These are phyloP conservation scores for Aspergillus tamarii DNA, from an alignment of 2,329 filamentous ascomycete genomes.

Conservation along the genomic window DNA sequence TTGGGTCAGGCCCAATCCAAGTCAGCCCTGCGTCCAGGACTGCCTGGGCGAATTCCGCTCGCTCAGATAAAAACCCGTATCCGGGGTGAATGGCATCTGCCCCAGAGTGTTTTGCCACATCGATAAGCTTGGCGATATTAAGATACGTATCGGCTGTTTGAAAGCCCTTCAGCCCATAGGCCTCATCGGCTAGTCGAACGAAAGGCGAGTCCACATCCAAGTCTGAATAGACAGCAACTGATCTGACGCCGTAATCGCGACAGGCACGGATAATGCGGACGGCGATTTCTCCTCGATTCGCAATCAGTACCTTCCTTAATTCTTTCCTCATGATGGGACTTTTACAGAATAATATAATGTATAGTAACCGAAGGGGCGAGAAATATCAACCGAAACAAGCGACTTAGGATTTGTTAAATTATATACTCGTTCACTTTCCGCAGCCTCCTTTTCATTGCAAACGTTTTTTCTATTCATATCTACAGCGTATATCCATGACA, in stretches of 20 bases:
- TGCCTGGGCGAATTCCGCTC: background rate
- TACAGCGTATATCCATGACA: background rate
- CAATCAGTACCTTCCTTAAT: background rate
- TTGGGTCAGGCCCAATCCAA: background rate
- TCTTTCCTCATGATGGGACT: background rate
- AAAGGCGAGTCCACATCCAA: background rate
- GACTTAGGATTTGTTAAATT: background rate
- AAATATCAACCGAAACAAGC: too few species aligned
- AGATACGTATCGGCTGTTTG: background rate
- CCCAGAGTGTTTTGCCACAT: background rate
- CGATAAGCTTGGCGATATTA: background rate
- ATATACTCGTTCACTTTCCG: background rate
- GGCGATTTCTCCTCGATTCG: background rate
- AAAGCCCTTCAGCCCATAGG: background rate
- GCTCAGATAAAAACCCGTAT: background rate
- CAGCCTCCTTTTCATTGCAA: background rate
- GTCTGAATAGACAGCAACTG: background rate
- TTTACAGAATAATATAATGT: accelerated
- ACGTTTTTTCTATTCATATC: background rate
- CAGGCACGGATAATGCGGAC: background rate
- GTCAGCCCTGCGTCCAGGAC: background rate
- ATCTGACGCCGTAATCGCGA: background rate
- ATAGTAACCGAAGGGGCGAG: background rate
- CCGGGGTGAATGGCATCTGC: background rate
- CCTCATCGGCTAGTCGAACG: background rate